Evolutionary conservation across 2,329 filamentous ascomycete species (phyloP), one percentile per base, ranked within the genome.

Genomic region (Paecilomyces dactylethromorphus): DNA sequence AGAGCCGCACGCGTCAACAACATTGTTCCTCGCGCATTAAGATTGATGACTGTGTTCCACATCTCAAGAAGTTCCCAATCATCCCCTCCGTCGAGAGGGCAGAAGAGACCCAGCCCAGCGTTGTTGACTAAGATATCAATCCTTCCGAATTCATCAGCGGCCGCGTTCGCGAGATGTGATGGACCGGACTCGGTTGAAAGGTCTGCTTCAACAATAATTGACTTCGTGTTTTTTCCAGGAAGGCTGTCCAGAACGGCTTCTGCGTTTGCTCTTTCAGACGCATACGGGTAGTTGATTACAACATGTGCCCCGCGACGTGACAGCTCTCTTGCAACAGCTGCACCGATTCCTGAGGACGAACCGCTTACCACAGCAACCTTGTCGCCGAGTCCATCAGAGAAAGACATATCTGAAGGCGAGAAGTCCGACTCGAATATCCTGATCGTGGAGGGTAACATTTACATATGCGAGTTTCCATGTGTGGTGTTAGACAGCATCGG

Each of bases 281-380:
- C 1, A 15, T n/a, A 39, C 15, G 33, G 33, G 6, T 39, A 39
- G 15, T 39, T 13, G 33, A 39, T 39, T 3, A 57, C 31, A 13
- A 57, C 50, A 10, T 39, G 50, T 13, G 50, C 56, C 3, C 56
- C 56, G 22, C 32, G 50, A 15, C 24, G 35, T 22, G 56, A 51
- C 8, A 57, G 32, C 18, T 51, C 50, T 26, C 61, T 58, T 7
- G 63, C 64, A 49, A 68, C 66, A 6, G 65, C 66, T 1, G 62
- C 64, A 8, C 65, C 66, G 32, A 68, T 68, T 1, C 66, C 66
- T 0, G 65, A 64, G 7, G 59, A 63, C 10, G 65, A 68, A 29
- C 65, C 65, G 54, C 59, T 68, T 13, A 68, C 58, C n/a, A 68
- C 63, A 53, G 66, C 66, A 8, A 66, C 65, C 35, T 67, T 67